Percentiles rank a stretch among this genome's conserved stretches.
phyloP scores from a whole-genome alignment of 495 filamentous ascomycete genomes.

The Aspergillus sclerotiicarbonarius region DNA sequence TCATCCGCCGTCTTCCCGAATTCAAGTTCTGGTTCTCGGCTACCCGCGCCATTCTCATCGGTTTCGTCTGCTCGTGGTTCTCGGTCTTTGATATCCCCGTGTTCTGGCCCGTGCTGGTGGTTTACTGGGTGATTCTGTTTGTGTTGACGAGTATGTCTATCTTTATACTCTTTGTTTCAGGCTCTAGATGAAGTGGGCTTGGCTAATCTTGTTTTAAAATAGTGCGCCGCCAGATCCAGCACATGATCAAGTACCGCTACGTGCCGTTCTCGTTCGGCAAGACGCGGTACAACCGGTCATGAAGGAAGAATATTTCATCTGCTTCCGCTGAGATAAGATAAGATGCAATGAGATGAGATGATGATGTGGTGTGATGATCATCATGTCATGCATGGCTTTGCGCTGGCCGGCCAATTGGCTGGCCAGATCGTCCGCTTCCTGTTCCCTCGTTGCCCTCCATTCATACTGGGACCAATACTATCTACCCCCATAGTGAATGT shows the following conservation, averaged over 20 bases:
- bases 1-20: constrained; percentile 92
- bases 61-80: constrained; percentile 90
- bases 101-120: constrained; percentile 96
- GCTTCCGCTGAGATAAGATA: not conserved
- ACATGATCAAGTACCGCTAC: constrained; percentile 99
- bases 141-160: constrained; percentile 81
- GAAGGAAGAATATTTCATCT: constrained; percentile 8
- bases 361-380: not conserved
- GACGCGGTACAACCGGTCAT: constrained; percentile 64
- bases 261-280: constrained; percentile 95
- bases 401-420: too few species aligned
- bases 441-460: too few species aligned
- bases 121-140: constrained; percentile 98
- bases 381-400: not conserved
- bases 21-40: constrained; percentile 99
- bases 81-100: constrained; percentile 92
- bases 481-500: too few species aligned
- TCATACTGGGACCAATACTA: too few species aligned
- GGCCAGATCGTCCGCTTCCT: too few species aligned
- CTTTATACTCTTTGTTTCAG: not conserved
- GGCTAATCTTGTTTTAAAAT: not conserved
- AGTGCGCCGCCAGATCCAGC: constrained; percentile 99
- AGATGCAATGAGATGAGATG: not conserved
- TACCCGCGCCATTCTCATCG: constrained; percentile 80
- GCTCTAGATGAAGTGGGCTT: not conserved